Evolutionary conservation across 2,329 filamentous ascomycete genomes (phyloP).

Genomic region (Trichoderma koningii): DNA sequence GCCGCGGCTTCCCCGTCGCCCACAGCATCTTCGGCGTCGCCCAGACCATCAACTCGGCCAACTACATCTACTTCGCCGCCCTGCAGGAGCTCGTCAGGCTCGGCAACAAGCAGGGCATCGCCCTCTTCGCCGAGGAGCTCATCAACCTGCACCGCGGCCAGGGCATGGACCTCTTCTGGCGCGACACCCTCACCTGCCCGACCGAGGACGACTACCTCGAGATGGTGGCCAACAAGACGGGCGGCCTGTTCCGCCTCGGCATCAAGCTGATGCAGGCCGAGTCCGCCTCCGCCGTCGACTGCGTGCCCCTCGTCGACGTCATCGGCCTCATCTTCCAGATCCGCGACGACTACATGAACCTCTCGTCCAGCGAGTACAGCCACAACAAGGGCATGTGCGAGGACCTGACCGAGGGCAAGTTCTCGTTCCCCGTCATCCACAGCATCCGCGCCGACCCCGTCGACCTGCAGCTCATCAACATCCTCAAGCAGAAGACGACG

Average conservation of each 20-base stretch:
- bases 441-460: conserved; percentile 75
- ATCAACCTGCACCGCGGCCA: conserved; percentile 83
- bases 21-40: conserved; percentile 83
- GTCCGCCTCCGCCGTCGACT: conserved; percentile 60
- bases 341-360: conserved; percentile 90
- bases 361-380: conserved; percentile 72
- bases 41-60: conserved; percentile 88
- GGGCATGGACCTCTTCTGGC: conserved; percentile 90
- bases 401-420: conserved; percentile 95
- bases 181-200: conserved; percentile 79
- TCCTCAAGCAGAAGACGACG: conserved; percentile 83
- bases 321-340: conserved; percentile 89
- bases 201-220: conserved; percentile 90
- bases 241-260: conserved; percentile 79
- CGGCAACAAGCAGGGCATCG: conserved; percentile 65
- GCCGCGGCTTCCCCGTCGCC: conserved; percentile 78
- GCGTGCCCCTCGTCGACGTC: conserved; percentile 80
- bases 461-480: conserved; percentile 83
- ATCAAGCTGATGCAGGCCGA: conserved; percentile 89
- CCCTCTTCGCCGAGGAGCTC: conserved; percentile 79
- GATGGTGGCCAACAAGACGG: conserved; percentile 91
- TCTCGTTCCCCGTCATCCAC: conserved; percentile 94
- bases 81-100: conserved; percentile 74
- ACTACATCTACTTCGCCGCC: conserved; percentile 84
- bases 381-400: conserved; percentile 93